These are phyloP conservation scores for Dillenia suffruticosa DNA, from an alignment of 164 flowering plant species.

Conservation along the genomic window DNA sequence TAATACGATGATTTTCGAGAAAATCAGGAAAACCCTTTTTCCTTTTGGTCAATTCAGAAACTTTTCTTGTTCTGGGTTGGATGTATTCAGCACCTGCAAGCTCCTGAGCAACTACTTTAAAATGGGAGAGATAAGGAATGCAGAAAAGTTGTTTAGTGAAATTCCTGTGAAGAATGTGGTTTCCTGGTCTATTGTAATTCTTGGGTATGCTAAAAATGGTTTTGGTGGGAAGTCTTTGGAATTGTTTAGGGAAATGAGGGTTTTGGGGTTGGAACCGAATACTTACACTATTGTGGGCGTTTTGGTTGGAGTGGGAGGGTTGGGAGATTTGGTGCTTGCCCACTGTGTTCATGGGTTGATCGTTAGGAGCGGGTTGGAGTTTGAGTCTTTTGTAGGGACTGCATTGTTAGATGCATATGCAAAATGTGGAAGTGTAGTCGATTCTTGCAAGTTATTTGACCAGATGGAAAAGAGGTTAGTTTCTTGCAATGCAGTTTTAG, in stretches of 20 bases:
- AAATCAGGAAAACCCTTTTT: too few relatives aligned
- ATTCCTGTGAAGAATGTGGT: conserved; percentile 23
- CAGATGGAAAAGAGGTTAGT: conserved; percentile 15
- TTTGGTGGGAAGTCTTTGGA: conserved; percentile 13
- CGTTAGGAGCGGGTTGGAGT: conserved; percentile 25
- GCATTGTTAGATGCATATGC: conserved; percentile 36
- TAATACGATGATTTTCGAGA: too few relatives aligned
- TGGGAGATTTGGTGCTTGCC: conserved; percentile 12
- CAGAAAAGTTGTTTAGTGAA: conserved; percentile 30
- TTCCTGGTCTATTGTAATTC: conserved; percentile 29
- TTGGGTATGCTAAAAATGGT: conserved; percentile 31
- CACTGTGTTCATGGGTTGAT: conserved; percentile 24
- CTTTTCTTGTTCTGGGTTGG: neutral
- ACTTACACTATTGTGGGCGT: conserved; percentile 35
- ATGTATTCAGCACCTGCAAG: conserved; percentile 5
- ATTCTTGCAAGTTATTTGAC: conserved; percentile 22
- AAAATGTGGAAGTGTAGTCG: conserved; percentile 23
- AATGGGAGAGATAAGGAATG: conserved; percentile 20
- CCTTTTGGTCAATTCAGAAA: too few relatives aligned
- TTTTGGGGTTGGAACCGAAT: conserved; percentile 22
- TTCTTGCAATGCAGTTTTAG: conserved; percentile 30
- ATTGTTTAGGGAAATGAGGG: conserved; percentile 23
- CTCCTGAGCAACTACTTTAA: conserved; percentile 13
- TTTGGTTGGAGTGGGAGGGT: conserved; percentile 19
- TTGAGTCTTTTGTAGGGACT: conserved; percentile 24